Percentiles rank a stretch among this genome's conserved stretches.
Evolutionary conservation across 352 stramenopile genomes (phyloP).

Genomic region (Phytophthora sp.): DNA sequence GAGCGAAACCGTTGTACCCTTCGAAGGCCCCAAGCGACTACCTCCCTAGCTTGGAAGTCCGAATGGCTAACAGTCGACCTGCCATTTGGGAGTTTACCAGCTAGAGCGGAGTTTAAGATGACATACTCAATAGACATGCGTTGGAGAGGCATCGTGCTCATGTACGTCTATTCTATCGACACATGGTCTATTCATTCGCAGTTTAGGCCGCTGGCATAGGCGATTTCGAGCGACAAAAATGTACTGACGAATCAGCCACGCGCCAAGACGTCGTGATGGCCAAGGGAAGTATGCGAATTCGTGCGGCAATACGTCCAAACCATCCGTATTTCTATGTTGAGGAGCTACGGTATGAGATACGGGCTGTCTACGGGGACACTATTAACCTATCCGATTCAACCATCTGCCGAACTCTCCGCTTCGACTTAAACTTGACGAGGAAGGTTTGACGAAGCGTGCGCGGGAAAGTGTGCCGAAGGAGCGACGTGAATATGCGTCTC

Average conservation of each 20-base stretch:
- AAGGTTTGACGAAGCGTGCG: constrained; percentile 20
- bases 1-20: too few relatives aligned
- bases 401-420: constrained; percentile 10
- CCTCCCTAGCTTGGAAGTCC: too few relatives aligned
- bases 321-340: constrained; percentile 3
- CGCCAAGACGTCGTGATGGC: constrained; percentile 8
- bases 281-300: constrained; percentile 2
- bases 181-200: constrained; percentile 8
- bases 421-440: constrained; percentile 3
- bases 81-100: too few relatives aligned
- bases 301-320: constrained; percentile 10
- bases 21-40: too few relatives aligned
- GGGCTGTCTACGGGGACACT: not conserved
- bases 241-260: not conserved
- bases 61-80: too few relatives aligned
- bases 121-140: constrained; percentile 15
- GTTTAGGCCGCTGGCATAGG: constrained; percentile 13
- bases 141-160: constrained; percentile 21
- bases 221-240: constrained; percentile 9
- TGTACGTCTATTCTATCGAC: constrained; percentile 6
- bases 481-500: constrained; percentile 2
- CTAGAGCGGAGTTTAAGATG: not conserved
- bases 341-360: constrained; percentile 1
- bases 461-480: constrained; percentile 12
- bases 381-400: constrained; percentile 11